Evolutionary conservation across 108 stramenopile genomes (phyloP).

Genomic region (Nitzschia palea): DNA sequence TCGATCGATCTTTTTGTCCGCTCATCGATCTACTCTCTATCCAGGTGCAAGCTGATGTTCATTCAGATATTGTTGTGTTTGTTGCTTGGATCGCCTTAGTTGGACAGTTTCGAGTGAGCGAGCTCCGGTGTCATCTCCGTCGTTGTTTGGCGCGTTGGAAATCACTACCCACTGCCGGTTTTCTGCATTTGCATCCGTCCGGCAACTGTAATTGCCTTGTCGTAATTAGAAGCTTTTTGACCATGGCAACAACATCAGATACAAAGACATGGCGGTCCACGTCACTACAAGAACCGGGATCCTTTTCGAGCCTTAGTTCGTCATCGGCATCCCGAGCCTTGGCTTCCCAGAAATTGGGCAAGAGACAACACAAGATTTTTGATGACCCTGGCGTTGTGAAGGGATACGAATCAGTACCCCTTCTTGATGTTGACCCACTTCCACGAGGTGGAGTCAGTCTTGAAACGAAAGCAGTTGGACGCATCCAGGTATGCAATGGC

Average conservation of each 20-base stretch:
- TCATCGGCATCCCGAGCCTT: neutral
- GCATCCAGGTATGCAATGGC: slow-evolving; percentile 42
- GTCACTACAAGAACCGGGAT: neutral
- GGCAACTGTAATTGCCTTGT: no score
- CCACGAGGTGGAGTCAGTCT: slow-evolving; percentile 68
- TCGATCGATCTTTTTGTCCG: no score
- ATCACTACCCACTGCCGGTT: no score
- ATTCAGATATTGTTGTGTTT: no score
- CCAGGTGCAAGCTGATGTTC: no score
- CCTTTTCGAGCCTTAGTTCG: neutral
- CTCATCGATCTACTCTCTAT: no score
- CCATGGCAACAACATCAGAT: neutral
- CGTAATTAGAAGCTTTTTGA: no score
- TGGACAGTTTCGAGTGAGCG: no score
- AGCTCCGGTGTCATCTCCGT: no score
- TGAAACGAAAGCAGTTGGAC: slow-evolving; percentile 62
- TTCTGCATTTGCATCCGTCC: no score
- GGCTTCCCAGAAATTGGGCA: neutral
- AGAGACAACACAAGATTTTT: slow-evolving; percentile 19
- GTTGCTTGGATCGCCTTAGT: no score
- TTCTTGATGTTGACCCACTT: slow-evolving; percentile 45
- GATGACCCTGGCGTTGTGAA: slow-evolving; percentile 39
- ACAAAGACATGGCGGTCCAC: neutral
- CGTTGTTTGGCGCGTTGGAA: no score
- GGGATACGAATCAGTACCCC: slow-evolving; percentile 54